Evolutionary conservation across 1,284 basidiomycete species (phyloP).

Genomic region (Ustilago tritici): DNA sequence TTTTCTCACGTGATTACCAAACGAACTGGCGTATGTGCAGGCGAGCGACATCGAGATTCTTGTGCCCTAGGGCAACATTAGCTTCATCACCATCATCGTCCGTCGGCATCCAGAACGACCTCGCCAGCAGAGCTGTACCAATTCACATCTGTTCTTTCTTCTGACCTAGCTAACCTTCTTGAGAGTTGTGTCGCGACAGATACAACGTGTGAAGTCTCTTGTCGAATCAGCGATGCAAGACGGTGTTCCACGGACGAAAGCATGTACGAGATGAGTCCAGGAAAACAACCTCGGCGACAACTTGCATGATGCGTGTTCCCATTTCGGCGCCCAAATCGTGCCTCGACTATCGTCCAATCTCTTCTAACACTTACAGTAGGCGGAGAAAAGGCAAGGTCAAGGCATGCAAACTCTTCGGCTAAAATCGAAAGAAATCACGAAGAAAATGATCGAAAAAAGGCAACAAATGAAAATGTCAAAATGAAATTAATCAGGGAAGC

Average conservation of each 20-base stretch:
- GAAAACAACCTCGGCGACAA: background rate
- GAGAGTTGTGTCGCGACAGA: background rate
- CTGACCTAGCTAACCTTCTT: background rate
- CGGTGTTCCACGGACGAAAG: background rate
- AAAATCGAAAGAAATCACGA: background rate
- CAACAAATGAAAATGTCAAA: background rate
- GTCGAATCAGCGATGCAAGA: background rate
- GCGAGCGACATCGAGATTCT: background rate
- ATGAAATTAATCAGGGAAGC: background rate
- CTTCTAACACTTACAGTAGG: background rate
- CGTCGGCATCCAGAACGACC: background rate
- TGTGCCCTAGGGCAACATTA: background rate
- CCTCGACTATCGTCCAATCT: background rate
- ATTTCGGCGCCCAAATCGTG: background rate
- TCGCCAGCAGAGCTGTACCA: background rate
- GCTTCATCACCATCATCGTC: background rate
- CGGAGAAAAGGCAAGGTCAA: background rate
- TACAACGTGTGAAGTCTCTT: background rate
- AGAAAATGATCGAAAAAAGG: background rate
- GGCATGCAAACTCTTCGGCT: background rate
- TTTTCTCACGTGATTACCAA: background rate
- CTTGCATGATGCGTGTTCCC: conserved; percentile 2
- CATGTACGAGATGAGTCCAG: too few species aligned
- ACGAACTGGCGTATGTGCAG: conserved; percentile 15
- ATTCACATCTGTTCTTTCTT: background rate